Conservation (phyloP, 1,139 yeast species). For the Candida frijolesensis region DNA sequence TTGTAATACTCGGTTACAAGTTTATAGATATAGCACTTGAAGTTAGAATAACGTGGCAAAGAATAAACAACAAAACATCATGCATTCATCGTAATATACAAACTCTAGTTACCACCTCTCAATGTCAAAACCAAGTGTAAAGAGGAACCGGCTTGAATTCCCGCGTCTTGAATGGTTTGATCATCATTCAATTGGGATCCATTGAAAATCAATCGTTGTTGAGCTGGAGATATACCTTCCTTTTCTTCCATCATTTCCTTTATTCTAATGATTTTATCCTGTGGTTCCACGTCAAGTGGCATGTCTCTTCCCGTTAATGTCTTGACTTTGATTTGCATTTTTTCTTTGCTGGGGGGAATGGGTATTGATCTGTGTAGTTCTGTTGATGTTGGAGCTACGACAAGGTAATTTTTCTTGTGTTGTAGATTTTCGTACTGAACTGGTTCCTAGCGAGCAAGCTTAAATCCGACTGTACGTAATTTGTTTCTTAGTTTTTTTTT, state of each 20-base stretch:
- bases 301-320: conserved; percentile 86
- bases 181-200: conserved; percentile 93
- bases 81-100: background rate
- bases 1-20: too few species aligned
- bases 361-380: background rate
- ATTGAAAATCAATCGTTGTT: conserved; percentile 85
- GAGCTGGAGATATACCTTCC: conserved; percentile 97
- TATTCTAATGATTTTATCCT: conserved; percentile 75
- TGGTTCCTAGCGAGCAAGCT: background rate
- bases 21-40: background rate
- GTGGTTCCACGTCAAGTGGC: conserved; percentile 75
- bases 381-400: background rate
- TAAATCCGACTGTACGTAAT: background rate
- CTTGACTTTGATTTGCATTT: conserved; percentile 69
- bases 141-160: conserved; percentile 73
- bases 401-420: background rate
- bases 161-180: conserved; percentile 66
- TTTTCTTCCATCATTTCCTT: conserved; percentile 95
- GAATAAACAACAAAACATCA: background rate
- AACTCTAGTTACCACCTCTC: conserved; percentile 65
- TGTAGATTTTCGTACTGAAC: background rate
- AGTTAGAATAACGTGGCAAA: background rate
- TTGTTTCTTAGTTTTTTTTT: background rate
- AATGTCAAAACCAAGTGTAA: conserved; percentile 87
- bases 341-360: background rate